phyloP scores from a whole-genome alignment of 73 alveolate genomes.

The Tetrahymena thermophila region DNA sequence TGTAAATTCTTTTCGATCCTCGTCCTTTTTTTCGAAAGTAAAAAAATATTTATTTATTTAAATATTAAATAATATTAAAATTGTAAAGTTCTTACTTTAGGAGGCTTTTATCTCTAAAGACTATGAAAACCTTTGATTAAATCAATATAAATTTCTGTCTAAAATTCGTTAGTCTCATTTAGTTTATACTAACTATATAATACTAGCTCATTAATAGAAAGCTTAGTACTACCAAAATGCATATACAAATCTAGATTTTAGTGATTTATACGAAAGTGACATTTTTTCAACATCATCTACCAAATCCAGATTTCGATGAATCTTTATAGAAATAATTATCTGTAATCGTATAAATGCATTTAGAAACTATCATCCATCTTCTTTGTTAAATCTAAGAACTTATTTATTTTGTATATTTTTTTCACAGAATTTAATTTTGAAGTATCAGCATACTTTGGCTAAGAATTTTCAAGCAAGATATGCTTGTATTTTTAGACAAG shows the following conservation, averaged over 20 bases:
- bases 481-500: neutral
- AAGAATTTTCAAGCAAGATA: neutral
- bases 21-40: neutral
- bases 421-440: neutral
- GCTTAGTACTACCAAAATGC: neutral
- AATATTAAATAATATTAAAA: too few relatives aligned
- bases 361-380: neutral
- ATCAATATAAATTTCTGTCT: neutral
- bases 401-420: neutral
- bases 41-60: too few relatives aligned
- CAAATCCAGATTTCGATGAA: neutral
- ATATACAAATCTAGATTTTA: neutral
- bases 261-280: neutral
- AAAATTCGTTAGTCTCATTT: neutral
- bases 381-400: neutral
- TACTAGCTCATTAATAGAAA: neutral
- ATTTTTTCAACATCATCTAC: neutral
- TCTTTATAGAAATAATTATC: neutral
- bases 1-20: neutral
- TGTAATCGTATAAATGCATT: neutral
- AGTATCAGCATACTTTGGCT: neutral
- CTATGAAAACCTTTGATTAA: neutral
- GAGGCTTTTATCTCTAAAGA: neutral
- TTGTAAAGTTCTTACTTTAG: neutral
- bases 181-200: neutral